These are phyloP conservation scores for Mortierella sp. DNA, from an alignment of 371 early-diverging fungal genomes.

Conservation along the genomic window DNA sequence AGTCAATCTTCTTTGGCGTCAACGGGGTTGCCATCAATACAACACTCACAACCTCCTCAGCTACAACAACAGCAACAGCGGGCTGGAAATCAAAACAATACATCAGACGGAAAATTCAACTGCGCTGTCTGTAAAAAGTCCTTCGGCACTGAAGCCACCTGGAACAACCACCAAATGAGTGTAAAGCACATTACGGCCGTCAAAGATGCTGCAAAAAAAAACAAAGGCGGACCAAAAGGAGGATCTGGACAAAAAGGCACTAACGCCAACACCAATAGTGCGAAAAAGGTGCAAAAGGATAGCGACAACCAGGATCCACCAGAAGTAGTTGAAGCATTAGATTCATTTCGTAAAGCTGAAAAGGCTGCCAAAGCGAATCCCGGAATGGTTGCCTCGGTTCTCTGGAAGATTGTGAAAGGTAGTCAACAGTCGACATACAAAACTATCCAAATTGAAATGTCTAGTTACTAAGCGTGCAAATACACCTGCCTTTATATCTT, in stretches of 20 bases:
- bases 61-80: conserved; percentile 11
- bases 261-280: not conserved
- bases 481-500: not conserved
- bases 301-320: conserved; percentile 27
- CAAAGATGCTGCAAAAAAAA: conserved; percentile 45
- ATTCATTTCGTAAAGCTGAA: conserved; percentile 39
- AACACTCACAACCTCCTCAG: conserved; percentile 1
- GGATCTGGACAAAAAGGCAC: not conserved
- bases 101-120: conserved; percentile 24
- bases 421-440: not conserved
- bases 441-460: not conserved
- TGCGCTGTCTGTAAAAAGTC: conserved; percentile 52
- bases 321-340: conserved; percentile 43
- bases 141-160: conserved; percentile 52
- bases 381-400: conserved; percentile 38
- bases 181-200: conserved; percentile 50
- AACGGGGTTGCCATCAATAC: not conserved
- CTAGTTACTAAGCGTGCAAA: not conserved
- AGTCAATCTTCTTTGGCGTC: not conserved
- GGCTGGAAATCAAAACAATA: not conserved
- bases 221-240: conserved; percentile 24
- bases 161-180: conserved; percentile 54
- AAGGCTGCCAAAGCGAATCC: conserved; percentile 38
- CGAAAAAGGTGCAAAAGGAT: not conserved
- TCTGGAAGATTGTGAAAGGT: conserved; percentile 57